A percentile compares a stretch with the other conserved stretches of the same genome.
These are phyloP conservation scores for Climacium dendroides DNA, from an alignment of 225 moss, liverwort and hornwort genomes.

Conservation along the genomic window DNA sequence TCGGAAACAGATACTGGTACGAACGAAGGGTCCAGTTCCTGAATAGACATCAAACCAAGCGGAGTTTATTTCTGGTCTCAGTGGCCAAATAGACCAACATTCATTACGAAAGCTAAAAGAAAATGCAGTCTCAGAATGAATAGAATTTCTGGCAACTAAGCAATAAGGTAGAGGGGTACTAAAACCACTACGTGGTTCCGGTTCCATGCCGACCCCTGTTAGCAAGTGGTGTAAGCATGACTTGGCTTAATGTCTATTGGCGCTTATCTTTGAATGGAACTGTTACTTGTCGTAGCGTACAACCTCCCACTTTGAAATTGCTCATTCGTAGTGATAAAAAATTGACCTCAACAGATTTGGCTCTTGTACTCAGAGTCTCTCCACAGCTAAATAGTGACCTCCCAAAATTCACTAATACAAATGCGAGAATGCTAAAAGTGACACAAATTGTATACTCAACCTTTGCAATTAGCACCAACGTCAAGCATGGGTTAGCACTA, in stretches of 20 bases:
- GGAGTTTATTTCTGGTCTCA: not conserved
- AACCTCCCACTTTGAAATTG: not conserved
- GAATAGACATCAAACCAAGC: not conserved
- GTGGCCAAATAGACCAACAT: not conserved
- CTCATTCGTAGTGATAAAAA: not conserved
- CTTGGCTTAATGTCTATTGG: not conserved
- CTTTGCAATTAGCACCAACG: not conserved
- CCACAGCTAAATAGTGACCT: not conserved
- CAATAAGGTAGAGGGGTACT: not conserved
- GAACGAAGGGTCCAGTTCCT: slow-evolving; percentile 86
- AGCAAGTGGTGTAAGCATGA: not conserved
- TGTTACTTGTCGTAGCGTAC: not conserved
- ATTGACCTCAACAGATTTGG: not conserved
- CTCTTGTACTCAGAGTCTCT: not conserved
- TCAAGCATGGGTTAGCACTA: not conserved
- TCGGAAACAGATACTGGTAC: slow-evolving; percentile 21
- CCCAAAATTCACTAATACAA: not conserved
- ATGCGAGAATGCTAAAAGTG: not conserved
- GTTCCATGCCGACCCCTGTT: not conserved
- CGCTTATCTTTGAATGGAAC: not conserved
- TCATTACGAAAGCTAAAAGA: not conserved
- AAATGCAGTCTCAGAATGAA: not conserved
- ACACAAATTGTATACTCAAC: not conserved
- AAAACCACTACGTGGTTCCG: not conserved
- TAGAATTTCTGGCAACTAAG: not conserved